Conservation (phyloP, 2,329 filamentous ascomycete genomes). For the Neonectria neomacrospora region DNA sequence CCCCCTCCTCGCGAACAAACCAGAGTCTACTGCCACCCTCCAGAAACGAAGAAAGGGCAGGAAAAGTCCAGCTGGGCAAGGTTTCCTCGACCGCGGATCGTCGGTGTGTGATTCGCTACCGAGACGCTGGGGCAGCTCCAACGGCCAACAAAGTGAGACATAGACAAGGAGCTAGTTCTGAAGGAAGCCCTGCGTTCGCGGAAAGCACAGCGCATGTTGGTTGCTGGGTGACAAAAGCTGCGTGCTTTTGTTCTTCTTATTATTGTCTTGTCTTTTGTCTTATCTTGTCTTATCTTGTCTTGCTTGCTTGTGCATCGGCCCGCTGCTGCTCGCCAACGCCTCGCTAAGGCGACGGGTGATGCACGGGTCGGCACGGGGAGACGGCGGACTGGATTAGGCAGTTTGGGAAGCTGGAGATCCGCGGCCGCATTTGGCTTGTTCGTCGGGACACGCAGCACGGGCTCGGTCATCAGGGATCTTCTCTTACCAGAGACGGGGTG, state of each 20-base stretch:
- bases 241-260: not conserved
- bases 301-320: not conserved
- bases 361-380: not conserved
- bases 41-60: not conserved
- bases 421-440: not conserved
- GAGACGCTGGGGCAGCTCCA: slow-evolving; percentile 40
- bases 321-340: not conserved
- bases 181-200: slow-evolving; percentile 1
- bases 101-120: slow-evolving; percentile 49
- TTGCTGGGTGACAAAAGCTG: not conserved
- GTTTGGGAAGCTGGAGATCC: not conserved
- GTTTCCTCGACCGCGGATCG: slow-evolving; percentile 39
- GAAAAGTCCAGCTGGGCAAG: slow-evolving; percentile 45
- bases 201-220: not conserved
- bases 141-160: slow-evolving; percentile 14
- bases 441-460: too few species aligned
- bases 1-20: not conserved
- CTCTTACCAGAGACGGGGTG: too few species aligned
- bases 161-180: slow-evolving; percentile 4
- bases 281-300: not conserved
- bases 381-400: not conserved
- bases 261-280: not conserved
- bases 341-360: too few species aligned
- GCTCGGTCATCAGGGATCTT: too few species aligned
- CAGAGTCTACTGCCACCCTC: slow-evolving; percentile 1